Evolutionary conservation across 2,329 filamentous ascomycete species (phyloP), one percentile per base, ranked within the genome.

Genomic region (Calonectria naviculata): DNA sequence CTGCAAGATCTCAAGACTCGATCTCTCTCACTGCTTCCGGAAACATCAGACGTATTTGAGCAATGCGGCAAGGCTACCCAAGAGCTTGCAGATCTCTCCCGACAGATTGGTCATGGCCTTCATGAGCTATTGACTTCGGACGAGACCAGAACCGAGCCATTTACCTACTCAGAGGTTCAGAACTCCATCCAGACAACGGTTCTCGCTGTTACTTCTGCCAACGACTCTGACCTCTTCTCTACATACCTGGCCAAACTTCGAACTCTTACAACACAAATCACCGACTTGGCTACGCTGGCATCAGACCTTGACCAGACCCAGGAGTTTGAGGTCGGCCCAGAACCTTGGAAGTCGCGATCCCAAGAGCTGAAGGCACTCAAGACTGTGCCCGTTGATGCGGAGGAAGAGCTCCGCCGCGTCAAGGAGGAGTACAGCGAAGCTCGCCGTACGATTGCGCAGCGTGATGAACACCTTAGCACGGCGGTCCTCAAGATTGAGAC

Each of bases 401-500:
- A 98, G 79, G 94, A 96, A 78, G 94, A 98, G 81, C 89, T 98
- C 65, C 90, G 93, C 8, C 91, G 92, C 24, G 87, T 98, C 68
- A 94, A 93, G 77, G 94, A 95, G 65, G 93, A 96, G 75, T 90
- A 97, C 75, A 91, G 92, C 74, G 94, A 96, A 78, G 92, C 93
- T 24, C 93, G 94, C 4, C 91, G 93, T 66, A 88, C 90, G 4
- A 88, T 95, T 68, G 91, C 93, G 1, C 89, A 92, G 73, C 92
- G 93, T 73, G 94, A 98, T 75, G 94, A 95, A 80, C 92, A 93
- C 41, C 90, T 97, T 64, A 95, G 97, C 81, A 96, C 97, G 70
- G 89, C 94, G 28, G 90, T 93, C n/a, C 93, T 98, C 76, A 95
- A 97, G 82, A 97, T 98, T 76, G 96, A 98, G 83, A 94, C 97